These are phyloP conservation scores for Claviceps sp. DNA, from an alignment of 2,329 filamentous ascomycete species.

Conservation along the genomic window DNA sequence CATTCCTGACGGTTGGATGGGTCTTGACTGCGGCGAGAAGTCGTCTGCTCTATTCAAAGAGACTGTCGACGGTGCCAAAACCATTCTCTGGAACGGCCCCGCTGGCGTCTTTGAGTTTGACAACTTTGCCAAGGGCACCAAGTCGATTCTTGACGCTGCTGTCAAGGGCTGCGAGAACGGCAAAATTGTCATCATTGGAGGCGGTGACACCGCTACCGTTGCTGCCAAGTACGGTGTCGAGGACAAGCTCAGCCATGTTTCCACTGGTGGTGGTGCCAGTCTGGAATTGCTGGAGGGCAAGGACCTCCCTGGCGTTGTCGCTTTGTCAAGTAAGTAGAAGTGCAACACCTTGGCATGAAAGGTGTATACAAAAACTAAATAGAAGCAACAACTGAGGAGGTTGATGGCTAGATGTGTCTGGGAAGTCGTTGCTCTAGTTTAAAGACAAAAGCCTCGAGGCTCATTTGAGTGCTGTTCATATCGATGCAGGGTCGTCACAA, in stretches of 20 bases:
- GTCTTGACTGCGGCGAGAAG: conserved; percentile 86
- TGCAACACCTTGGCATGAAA: background rate
- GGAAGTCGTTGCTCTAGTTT: conserved; percentile 1
- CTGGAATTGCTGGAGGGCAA: conserved; percentile 97
- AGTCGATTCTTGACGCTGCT: conserved; percentile 78
- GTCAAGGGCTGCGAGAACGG: conserved; percentile 60
- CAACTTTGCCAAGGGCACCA: conserved; percentile 83
- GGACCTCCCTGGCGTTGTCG: conserved; percentile 84
- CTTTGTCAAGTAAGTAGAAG: conserved; percentile 68
- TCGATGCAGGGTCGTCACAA: background rate
- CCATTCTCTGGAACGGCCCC: conserved; percentile 98
- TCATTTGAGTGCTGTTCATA: background rate
- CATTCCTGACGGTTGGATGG: conserved; percentile 96
- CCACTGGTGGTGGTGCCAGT: conserved; percentile 88
- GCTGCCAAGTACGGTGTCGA: conserved; percentile 95
- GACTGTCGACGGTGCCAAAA: conserved; percentile 78
- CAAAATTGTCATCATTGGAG: conserved; percentile 96
- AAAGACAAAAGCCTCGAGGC: too few species aligned
- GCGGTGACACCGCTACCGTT: conserved; percentile 94
- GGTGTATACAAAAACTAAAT: background rate
- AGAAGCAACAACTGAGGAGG: conserved; percentile 10
- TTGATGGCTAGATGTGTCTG: conserved; percentile 4
- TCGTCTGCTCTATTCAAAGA: conserved; percentile 78
- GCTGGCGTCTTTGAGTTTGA: conserved; percentile 97
- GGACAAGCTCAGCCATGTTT: conserved; percentile 95